Base-by-base conservation (phyloP, 2,329 filamentous ascomycete genomes). In the Endothia cerciana region DNA sequence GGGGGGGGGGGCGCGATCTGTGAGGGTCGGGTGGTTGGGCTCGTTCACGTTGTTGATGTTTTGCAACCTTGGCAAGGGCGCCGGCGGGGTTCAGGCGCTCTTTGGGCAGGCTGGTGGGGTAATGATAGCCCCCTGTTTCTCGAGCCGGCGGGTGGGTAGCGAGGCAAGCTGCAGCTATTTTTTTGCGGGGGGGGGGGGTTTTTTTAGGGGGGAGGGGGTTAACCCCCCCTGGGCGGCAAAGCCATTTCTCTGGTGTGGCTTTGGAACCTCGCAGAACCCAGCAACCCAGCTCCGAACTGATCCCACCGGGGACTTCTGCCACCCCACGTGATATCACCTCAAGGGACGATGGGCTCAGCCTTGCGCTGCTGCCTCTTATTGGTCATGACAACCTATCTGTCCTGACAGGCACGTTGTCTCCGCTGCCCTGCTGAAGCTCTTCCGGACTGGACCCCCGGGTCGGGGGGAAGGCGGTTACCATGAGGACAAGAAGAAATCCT, bases 21-120 rank as follows among this genome's bases (percentile, higher is more conserved):
- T 36, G 49, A 47, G 41, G 57, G n/a, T 59, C 41, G 45, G 38
- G 28, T 25, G 15, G 45, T 22, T 45, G 47, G 49, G 64, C 40
- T 53, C 36, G 60, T 60, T 43, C 40, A 43, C 47, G 43, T 51
- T 41, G 51, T 47, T 11, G 25, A 49, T 51, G 55, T 58, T 60
- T 60, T 47, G 62, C 55, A 57, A 60, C 38, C 61, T 22, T 43
- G 38, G 60, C n/a, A 22, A 36, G 55, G 56, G 13, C 40, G 30
- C 22, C 55, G 53, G 61, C 61, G 61, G 49, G 43, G 59, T 33
- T 58, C 55, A 58, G 47, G 36, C 55, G 33, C 36, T 10, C 22
- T n/a, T 56, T 38, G 25, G 41, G 28, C 41, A n/a, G 36, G 33
- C 45, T 55, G 63, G 63, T 64, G 63, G 63, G 63, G 63, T 64